Evolutionary conservation across 2,329 filamentous ascomycete species (phyloP).

Genomic region (Aureobasidium sp.): DNA sequence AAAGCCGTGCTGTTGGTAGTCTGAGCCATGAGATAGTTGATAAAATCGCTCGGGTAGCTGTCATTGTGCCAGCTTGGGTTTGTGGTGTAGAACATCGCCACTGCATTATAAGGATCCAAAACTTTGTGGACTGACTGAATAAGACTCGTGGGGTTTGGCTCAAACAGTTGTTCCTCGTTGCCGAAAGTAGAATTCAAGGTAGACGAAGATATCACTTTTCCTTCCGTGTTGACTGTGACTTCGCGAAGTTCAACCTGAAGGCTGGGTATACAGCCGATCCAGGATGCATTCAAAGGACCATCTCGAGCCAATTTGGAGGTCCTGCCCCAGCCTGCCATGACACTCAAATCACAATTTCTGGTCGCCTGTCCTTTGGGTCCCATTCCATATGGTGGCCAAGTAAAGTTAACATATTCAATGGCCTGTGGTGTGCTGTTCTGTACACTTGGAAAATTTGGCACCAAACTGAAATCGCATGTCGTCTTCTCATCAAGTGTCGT

Average conservation of each 20-base stretch:
- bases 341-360: background rate
- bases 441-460: background rate
- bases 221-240: slow-evolving; percentile 25
- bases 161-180: background rate
- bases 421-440: background rate
- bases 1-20: slow-evolving; percentile 26
- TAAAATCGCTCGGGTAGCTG: slow-evolving; percentile 36
- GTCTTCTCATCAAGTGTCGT: background rate
- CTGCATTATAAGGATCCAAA: background rate
- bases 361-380: too few species aligned
- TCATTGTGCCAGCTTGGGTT: background rate
- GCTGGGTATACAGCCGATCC: slow-evolving; percentile 28
- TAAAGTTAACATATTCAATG: background rate
- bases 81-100: background rate
- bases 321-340: background rate
- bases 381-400: too few species aligned
- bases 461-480: background rate
- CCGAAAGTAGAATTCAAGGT: background rate
- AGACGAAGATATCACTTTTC: background rate
- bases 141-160: slow-evolving; percentile 13
- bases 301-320: background rate
- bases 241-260: slow-evolving; percentile 30
- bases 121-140: background rate
- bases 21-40: slow-evolving; percentile 41
- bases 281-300: background rate